Percentiles rank a stretch among this genome's conserved stretches.
phyloP scores from a whole-genome alignment of 208 protist species.

The Crithidia thermophila region DNA sequence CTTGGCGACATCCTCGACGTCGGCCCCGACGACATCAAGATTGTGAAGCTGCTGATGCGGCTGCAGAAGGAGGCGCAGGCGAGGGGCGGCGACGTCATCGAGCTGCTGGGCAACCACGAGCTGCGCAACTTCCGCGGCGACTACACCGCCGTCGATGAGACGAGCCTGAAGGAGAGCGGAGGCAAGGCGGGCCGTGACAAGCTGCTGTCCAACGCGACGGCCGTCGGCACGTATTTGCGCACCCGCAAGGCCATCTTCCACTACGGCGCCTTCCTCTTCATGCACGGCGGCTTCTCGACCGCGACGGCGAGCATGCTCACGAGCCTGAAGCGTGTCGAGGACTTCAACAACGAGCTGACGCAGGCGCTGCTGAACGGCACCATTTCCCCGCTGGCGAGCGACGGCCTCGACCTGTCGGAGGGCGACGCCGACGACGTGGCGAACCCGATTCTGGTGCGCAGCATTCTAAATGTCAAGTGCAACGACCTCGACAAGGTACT shows the following conservation, averaged over 20 bases:
- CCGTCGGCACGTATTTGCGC: constrained; percentile 75
- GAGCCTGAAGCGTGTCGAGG: constrained; percentile 67
- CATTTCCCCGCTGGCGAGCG: constrained; percentile 58
- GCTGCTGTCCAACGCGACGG: constrained; percentile 71
- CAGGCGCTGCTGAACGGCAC: constrained; percentile 70
- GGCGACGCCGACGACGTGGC: constrained; percentile 65
- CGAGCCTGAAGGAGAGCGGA: constrained; percentile 54
- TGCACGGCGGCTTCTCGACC: constrained; percentile 91
- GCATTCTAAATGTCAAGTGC: constrained; percentile 86
- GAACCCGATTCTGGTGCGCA: constrained; percentile 88
- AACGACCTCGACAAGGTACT: constrained; percentile 64
- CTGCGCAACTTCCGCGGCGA: constrained; percentile 89
- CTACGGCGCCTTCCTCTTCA: constrained; percentile 88
- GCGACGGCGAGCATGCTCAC: constrained; percentile 73
- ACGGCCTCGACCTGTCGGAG: constrained; percentile 70
- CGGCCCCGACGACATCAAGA: constrained; percentile 78
- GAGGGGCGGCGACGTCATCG: constrained; percentile 77
- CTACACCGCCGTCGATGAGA: constrained; percentile 70
- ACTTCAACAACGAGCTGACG: constrained; percentile 76
- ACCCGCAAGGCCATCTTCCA: constrained; percentile 78
- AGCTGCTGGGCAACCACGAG: constrained; percentile 94
- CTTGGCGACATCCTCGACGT: constrained; percentile 94
- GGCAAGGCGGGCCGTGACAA: constrained; percentile 55
- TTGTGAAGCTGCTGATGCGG: constrained; percentile 82
- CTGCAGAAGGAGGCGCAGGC: constrained; percentile 65